phyloP scores from a whole-genome alignment of 1,284 basidiomycete species.

The Cystobasidium sp. region DNA sequence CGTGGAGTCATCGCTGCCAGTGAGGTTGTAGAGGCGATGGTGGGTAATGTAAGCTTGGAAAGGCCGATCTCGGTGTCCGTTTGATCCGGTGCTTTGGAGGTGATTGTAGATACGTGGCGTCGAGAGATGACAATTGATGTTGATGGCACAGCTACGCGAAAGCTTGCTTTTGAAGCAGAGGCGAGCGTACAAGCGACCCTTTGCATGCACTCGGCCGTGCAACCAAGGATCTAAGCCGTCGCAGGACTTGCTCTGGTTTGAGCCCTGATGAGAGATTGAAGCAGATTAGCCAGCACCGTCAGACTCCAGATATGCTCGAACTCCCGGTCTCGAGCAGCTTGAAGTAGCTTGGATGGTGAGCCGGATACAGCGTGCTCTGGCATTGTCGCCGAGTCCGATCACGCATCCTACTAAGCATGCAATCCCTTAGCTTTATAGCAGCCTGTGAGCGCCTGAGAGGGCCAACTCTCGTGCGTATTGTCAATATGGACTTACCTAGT shows the following conservation, averaged over 20 bases:
- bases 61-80: background rate
- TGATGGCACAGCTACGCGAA: slow-evolving; percentile 1
- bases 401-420: too few relatives aligned
- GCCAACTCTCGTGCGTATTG: too few relatives aligned
- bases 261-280: background rate
- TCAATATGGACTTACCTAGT: too few relatives aligned
- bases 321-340: too few relatives aligned
- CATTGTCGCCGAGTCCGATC: too few relatives aligned
- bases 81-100: background rate
- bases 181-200: background rate
- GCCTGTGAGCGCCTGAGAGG: too few relatives aligned
- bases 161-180: slow-evolving; percentile 27
- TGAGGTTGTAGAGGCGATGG: background rate
- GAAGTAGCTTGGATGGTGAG: too few relatives aligned
- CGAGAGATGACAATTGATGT: background rate
- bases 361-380: too few relatives aligned
- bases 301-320: too few relatives aligned
- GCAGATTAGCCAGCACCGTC: too few relatives aligned
- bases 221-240: background rate
- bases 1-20: slow-evolving; percentile 17
- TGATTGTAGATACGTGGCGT: background rate
- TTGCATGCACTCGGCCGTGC: slow-evolving; percentile 17
- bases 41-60: background rate
- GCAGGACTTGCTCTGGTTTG: background rate
- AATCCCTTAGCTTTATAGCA: too few relatives aligned